Evolutionary conservation across 345 rosid species (phyloP).

Genomic region (Geranium rotundifolium): DNA sequence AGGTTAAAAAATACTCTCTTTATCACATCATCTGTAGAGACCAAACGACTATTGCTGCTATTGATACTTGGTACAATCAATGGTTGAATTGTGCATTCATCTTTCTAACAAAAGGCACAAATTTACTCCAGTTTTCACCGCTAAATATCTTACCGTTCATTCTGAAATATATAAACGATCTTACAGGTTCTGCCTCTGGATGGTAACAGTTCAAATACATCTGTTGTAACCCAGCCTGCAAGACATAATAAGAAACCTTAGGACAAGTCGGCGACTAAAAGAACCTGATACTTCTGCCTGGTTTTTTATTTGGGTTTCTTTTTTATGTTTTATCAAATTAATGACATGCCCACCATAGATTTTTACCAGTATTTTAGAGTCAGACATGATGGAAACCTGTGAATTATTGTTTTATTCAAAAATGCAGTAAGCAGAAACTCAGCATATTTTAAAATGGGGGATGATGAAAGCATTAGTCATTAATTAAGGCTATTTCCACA

Average conservation of each 20-base stretch:
- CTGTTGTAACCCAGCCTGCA: conserved; percentile 48
- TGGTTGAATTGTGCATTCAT: conserved; percentile 22
- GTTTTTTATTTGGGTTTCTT: too few relatives aligned
- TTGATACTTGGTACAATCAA: neutral
- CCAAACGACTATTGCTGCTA: neutral
- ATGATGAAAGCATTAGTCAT: neutral
- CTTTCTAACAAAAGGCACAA: conserved; percentile 54
- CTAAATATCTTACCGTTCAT: conserved; percentile 46
- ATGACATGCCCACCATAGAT: too few relatives aligned
- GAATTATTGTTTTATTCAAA: too few relatives aligned
- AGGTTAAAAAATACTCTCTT: conserved; percentile 13
- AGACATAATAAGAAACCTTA: conserved; percentile 2
- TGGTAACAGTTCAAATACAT: conserved; percentile 42
- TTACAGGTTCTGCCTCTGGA: conserved; percentile 45
- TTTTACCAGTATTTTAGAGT: too few relatives aligned
- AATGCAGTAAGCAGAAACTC: too few relatives aligned
- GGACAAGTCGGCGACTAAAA: too few relatives aligned
- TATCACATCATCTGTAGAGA: conserved; percentile 20
- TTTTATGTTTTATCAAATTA: too few relatives aligned
- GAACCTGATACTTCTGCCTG: too few relatives aligned
- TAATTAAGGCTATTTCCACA: too few relatives aligned
- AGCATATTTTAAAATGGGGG: too few relatives aligned
- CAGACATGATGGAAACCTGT: too few relatives aligned
- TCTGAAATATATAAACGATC: conserved; percentile 60
- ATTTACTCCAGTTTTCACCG: conserved; percentile 57